Evolutionary conservation across 805 yeast genomes (phyloP), one percentile per base, ranked within the genome.

Genomic region (Pichia deserticola): DNA sequence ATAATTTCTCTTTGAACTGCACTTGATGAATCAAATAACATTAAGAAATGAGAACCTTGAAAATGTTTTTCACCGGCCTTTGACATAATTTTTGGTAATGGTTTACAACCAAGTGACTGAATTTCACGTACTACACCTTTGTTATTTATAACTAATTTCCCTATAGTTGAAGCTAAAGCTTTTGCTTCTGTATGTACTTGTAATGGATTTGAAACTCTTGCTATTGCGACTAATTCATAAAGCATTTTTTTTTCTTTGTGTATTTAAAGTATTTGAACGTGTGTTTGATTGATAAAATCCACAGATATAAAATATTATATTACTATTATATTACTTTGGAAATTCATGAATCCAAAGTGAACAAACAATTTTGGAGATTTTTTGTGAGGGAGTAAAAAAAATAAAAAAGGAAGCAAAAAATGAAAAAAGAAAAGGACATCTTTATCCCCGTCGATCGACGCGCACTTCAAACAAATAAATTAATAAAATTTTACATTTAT

Each of bases 111-210:
- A 64, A 90, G 69, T 54, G 89, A 85, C 46, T 84, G 78, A 42
- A 92, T 79, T 53, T 80, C 82, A 64, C 98, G 78, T 37, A 92
- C 82, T n/a, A 92, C 92, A 45, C 99, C 99, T 75, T 96, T 88
- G 68, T 92, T 90, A 53, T 81, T 79, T 51, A 93, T 77, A 32
- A 92, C 79, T 62, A 89, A 73, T 63, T 81, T 84, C 9, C 98
- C 98, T 32, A 90, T 75, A 1, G 95, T 88, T 7, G 63, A 54
- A 1, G 68, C 66, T 32, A 64, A 54, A 35, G 82, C 85, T 56
- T 79, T 81, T 13, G 89, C 89, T 57, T 85, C 92, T 7, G 71
- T 61, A 36, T 74, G 71, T 13, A 74, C 75, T 20, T 70, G 67
- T 44, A 68, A 61, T 5, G 85, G 82, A 53, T 82, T 81, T 9